These are phyloP conservation scores for Porosira glacialis DNA, from an alignment of 352 stramenopile genomes.

Conservation along the genomic window DNA sequence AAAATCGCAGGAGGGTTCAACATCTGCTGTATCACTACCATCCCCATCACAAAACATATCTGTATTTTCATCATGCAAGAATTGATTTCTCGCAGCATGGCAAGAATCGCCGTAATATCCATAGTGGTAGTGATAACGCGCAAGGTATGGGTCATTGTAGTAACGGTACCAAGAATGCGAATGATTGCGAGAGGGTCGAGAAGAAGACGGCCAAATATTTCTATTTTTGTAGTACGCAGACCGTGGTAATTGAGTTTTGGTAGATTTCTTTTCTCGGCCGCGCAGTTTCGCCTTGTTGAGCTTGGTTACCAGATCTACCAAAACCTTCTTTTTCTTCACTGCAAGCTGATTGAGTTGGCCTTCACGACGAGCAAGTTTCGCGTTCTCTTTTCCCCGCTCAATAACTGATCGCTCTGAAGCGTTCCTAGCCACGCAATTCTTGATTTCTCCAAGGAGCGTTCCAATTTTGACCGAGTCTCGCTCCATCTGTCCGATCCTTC, in stretches of 20 bases:
- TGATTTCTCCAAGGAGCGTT: slow-evolving; percentile 14
- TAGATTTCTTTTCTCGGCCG: slow-evolving; percentile 23
- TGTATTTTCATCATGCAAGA: too few relatives aligned
- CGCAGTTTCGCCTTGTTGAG: slow-evolving; percentile 20
- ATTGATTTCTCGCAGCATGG: too few relatives aligned
- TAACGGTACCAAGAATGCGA: slow-evolving; percentile 17
- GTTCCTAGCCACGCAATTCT: slow-evolving; percentile 9
- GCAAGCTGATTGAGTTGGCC: slow-evolving; percentile 12
- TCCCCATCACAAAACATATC: too few relatives aligned
- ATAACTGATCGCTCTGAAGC: neutral
- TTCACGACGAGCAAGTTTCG: slow-evolving; percentile 10
- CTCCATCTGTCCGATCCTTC: slow-evolving; percentile 23
- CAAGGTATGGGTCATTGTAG: slow-evolving; percentile 24
- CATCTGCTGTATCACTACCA: neutral
- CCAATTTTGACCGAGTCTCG: slow-evolving; percentile 24
- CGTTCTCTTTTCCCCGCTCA: slow-evolving; percentile 14
- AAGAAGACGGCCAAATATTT: slow-evolving; percentile 21
- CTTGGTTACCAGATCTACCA: slow-evolving; percentile 12
- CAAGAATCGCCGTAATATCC: too few relatives aligned
- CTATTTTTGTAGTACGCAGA: slow-evolving; percentile 17
- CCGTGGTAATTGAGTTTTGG: slow-evolving; percentile 18
- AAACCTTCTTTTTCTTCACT: slow-evolving; percentile 23
- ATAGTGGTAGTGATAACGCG: slow-evolving; percentile 10
- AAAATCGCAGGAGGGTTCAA: neutral
- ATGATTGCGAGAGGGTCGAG: neutral